Evolutionary conservation across 345 rosid genomes (phyloP).

Genomic region (Camelina laxa): DNA sequence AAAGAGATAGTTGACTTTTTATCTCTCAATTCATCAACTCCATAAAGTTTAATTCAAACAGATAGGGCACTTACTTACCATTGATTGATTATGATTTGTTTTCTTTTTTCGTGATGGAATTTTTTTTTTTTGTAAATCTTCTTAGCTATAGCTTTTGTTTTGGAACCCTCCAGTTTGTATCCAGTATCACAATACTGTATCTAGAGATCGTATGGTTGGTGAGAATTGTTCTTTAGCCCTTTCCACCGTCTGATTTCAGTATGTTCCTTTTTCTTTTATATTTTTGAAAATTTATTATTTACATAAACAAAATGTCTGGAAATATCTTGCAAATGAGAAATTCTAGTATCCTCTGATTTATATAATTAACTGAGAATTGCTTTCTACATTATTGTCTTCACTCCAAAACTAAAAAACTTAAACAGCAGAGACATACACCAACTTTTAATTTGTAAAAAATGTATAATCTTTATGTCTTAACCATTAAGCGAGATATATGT

Average conservation of each 20-base stretch:
- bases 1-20: no score
- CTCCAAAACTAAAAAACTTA: not conserved
- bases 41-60: no score
- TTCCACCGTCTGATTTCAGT: not conserved
- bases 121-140: no score
- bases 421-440: conserved; percentile 25
- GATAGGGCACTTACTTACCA: no score
- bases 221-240: not conserved
- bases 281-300: no score
- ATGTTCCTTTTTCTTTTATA: not conserved
- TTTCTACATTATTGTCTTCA: not conserved
- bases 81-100: no score
- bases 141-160: no score
- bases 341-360: not conserved
- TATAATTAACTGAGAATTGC: not conserved
- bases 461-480: conserved; percentile 2
- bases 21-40: no score
- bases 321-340: not conserved
- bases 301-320: not conserved
- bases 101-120: no score
- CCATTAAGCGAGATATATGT: conserved; percentile 16
- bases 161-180: no score
- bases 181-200: no score
- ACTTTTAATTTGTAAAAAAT: conserved; percentile 2
- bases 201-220: conserved; percentile 8